Conservation (phyloP, 169 alveolate genomes). For the Cryptosporidium sp. region DNA sequence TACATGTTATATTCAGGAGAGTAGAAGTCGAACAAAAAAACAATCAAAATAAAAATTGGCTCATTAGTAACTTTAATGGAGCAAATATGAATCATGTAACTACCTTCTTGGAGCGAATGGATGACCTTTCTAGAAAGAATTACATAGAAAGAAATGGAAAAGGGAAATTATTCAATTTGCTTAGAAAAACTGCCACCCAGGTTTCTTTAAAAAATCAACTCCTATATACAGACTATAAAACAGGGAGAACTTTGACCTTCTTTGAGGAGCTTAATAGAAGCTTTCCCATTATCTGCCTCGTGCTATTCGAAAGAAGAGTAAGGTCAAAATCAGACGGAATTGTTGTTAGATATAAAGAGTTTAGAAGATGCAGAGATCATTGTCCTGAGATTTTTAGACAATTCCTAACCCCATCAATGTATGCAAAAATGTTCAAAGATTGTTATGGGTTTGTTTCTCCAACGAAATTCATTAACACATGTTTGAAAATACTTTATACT, state of each 20-base stretch:
- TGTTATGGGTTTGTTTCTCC: conserved; percentile 70
- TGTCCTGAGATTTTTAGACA: conserved; percentile 57
- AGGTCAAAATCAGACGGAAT: conserved; percentile 70
- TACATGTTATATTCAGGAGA: background rate
- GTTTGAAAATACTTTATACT: conserved; percentile 54
- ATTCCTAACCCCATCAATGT: conserved; percentile 56
- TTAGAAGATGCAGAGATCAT: conserved; percentile 51
- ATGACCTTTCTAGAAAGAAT: conserved; percentile 20
- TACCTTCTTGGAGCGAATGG: conserved; percentile 7
- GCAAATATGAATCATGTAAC: conserved; percentile 8
- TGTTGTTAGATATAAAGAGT: conserved; percentile 54
- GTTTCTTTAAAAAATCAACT: conserved; percentile 34
- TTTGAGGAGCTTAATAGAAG: conserved; percentile 49
- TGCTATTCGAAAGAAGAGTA: conserved; percentile 66
- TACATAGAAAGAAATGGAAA: conserved; percentile 47
- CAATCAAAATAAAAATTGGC: background rate
- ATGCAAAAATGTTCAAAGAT: conserved; percentile 64
- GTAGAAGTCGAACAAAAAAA: background rate
- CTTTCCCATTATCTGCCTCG: conserved; percentile 31
- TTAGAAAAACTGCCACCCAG: conserved; percentile 43
- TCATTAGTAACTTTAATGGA: background rate
- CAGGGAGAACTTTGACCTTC: conserved; percentile 29
- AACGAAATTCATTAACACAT: conserved; percentile 52
- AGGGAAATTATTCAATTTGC: conserved; percentile 26
- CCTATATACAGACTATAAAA: conserved; percentile 6